A percentile compares a stretch with the other conserved stretches of the same genome.
These are phyloP conservation scores for Fusarium continuum DNA, from an alignment of 2,329 filamentous ascomycete species.

Conservation along the genomic window DNA sequence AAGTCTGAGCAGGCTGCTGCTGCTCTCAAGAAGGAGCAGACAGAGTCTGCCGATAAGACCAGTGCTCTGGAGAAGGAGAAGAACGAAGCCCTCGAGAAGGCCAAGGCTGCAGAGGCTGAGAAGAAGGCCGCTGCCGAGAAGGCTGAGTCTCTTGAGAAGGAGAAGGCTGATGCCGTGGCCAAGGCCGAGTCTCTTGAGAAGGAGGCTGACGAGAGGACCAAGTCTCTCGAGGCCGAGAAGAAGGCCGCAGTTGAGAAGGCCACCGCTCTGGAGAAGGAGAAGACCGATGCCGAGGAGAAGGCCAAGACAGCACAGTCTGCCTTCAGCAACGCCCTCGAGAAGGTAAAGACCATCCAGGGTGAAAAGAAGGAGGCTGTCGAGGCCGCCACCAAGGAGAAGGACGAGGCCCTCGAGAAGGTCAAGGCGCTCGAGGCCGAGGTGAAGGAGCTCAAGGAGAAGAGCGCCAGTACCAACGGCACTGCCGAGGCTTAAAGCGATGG, in stretches of 20 bases:
- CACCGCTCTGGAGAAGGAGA: conserved; percentile 14
- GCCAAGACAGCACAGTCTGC: conserved; percentile 21
- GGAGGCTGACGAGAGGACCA: conserved; percentile 16
- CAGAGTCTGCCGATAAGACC: conserved; percentile 4
- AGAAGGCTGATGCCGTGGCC: conserved; percentile 21
- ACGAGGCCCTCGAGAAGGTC: conserved; percentile 28
- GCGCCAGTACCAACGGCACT: conserved; percentile 24
- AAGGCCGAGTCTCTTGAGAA: conserved; percentile 9
- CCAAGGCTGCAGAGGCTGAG: conserved; percentile 9
- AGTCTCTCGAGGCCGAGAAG: conserved; percentile 13
- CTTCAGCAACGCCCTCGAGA: conserved; percentile 20
- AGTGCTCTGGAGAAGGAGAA: too few relatives aligned
- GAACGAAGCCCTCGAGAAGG: conserved; percentile 19
- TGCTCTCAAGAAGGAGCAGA: conserved; percentile 11
- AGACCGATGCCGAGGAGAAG: conserved; percentile 29
- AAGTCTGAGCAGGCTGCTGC: conserved; percentile 17
- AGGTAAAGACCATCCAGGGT: conserved; percentile 13
- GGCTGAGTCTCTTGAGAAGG: conserved; percentile 26
- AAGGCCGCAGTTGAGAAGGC: conserved; percentile 6
- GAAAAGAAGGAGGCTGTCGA: conserved; percentile 35
- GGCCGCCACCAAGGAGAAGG: conserved; percentile 18
- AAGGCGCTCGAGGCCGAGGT: conserved; percentile 32
- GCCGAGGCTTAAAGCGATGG: conserved; percentile 23
- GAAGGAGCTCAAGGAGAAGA: conserved; percentile 35
- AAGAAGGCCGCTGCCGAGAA: conserved; percentile 14